These are phyloP conservation scores for Arthroderma uncinatum DNA, from an alignment of 2,329 filamentous ascomycete species.

Conservation along the genomic window DNA sequence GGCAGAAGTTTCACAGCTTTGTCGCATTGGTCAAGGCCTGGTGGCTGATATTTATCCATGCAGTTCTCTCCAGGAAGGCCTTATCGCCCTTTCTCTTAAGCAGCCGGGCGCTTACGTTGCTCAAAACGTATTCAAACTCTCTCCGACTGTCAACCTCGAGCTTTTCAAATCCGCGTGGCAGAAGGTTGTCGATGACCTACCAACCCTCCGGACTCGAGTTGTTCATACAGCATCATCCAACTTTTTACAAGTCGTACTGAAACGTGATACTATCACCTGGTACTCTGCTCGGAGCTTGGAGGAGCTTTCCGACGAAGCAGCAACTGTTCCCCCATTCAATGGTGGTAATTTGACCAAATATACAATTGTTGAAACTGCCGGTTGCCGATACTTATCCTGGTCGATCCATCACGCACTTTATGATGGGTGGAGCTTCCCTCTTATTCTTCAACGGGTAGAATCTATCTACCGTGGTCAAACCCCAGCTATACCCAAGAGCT, in stretches of 20 bases:
- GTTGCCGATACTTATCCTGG: slow-evolving; percentile 35
- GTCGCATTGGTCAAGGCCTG: slow-evolving; percentile 20
- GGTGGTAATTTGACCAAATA: slow-evolving; percentile 28
- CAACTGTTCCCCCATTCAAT: slow-evolving; percentile 24
- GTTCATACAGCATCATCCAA: slow-evolving; percentile 29
- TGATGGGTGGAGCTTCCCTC: slow-evolving; percentile 38
- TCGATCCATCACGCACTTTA: slow-evolving; percentile 44
- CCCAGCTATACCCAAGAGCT: slow-evolving; percentile 6
- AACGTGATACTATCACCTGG: slow-evolving; percentile 28
- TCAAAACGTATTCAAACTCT: slow-evolving; percentile 35
- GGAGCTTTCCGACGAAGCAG: slow-evolving; percentile 18
- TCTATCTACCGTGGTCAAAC: slow-evolving; percentile 23
- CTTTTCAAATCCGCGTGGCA: slow-evolving; percentile 40
- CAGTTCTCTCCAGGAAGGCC: slow-evolving; percentile 35
- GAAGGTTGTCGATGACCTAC: slow-evolving; percentile 33
- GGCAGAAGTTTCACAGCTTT: slow-evolving; percentile 21
- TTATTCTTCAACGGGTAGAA: slow-evolving; percentile 29
- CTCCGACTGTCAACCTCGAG: slow-evolving; percentile 28
- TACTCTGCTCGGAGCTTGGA: slow-evolving; percentile 21
- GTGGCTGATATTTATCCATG: slow-evolving; percentile 35
- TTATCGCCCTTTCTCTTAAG: slow-evolving; percentile 40
- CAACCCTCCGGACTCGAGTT: slow-evolving; percentile 41
- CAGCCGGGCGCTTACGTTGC: slow-evolving; percentile 40
- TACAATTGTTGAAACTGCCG: slow-evolving; percentile 25
- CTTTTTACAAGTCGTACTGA: slow-evolving; percentile 33